phyloP scores from a whole-genome alignment of 1,284 basidiomycete species.

The Microbotryomycetes sp. region DNA sequence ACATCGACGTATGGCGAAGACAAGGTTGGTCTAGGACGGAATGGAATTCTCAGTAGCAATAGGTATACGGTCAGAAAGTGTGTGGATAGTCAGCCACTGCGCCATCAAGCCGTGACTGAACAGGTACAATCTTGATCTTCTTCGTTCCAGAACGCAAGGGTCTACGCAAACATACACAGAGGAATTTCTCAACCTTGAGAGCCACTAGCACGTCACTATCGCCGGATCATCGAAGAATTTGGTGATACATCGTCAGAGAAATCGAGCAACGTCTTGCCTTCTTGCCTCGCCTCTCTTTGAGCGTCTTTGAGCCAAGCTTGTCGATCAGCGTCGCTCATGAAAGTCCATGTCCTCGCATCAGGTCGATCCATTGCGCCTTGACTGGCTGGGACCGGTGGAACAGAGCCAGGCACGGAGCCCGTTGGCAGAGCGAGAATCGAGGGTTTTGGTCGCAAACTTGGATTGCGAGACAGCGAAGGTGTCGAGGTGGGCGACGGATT shows the following conservation, averaged over 20 bases:
- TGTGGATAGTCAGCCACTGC: no score
- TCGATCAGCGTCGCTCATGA: conserved; percentile 11
- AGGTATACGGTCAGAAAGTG: no score
- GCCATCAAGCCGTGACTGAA: no score
- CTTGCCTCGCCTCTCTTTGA: conserved; percentile 16
- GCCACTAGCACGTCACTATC: no score
- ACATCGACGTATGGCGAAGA: background rate
- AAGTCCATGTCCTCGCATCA: conserved; percentile 17
- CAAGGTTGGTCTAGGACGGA: background rate
- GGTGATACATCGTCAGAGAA: no score
- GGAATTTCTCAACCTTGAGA: no score
- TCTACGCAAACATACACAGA: no score
- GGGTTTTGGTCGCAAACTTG: conserved; percentile 6
- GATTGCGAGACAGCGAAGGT: background rate
- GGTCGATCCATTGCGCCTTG: conserved; percentile 2
- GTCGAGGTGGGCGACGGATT: background rate
- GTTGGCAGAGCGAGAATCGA: conserved; percentile 7
- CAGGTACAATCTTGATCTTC: no score
- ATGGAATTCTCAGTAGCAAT: no score
- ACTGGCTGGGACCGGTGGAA: background rate
- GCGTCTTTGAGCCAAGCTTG: conserved; percentile 10
- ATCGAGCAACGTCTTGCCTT: conserved; percentile 25
- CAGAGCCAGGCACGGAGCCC: background rate
- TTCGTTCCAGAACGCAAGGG: no score
- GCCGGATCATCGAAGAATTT: no score